A percentile compares a stretch with the other conserved stretches of the same genome.
Conservation (phyloP, 2,329 filamentous ascomycete genomes). For the Tolypocladium ovalisporum region DNA sequence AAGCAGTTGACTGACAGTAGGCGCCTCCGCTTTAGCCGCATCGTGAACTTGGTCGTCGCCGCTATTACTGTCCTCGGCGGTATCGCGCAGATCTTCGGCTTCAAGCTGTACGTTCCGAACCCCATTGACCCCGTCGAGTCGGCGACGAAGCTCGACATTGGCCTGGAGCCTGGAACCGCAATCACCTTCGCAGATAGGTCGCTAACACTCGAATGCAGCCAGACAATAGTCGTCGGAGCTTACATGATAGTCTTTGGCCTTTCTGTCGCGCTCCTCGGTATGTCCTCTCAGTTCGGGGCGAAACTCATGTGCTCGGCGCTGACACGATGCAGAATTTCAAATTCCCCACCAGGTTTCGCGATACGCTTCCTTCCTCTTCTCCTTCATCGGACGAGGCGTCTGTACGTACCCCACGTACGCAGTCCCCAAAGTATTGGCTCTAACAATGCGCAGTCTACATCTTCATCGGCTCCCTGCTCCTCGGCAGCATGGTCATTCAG, state of each 20-base stretch:
- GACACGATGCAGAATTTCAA: slow-evolving; percentile 61
- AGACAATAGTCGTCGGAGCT: slow-evolving; percentile 60
- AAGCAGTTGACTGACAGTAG: slow-evolving; percentile 20
- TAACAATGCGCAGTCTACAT: slow-evolving; percentile 63
- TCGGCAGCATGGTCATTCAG: slow-evolving; percentile 55
- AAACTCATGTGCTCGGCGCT: slow-evolving; percentile 5
- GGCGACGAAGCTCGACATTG: neutral
- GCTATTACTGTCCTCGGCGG: slow-evolving; percentile 83
- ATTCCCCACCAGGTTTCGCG: slow-evolving; percentile 85
- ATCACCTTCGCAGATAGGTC: neutral
- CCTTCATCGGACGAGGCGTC: slow-evolving; percentile 86
- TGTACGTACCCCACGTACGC: slow-evolving; percentile 50
- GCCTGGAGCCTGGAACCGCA: neutral
- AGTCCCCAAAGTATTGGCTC: neutral
- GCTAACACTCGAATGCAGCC: slow-evolving; percentile 3
- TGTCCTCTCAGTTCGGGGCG: slow-evolving; percentile 2
- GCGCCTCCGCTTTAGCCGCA: slow-evolving; percentile 51
- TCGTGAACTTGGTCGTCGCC: slow-evolving; percentile 85
- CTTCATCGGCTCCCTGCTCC: slow-evolving; percentile 80
- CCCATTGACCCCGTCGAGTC: neutral
- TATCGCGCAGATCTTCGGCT: slow-evolving; percentile 57
- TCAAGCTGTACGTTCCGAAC: slow-evolving; percentile 42
- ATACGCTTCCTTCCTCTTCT: slow-evolving; percentile 97
- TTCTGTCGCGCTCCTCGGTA: slow-evolving; percentile 57
- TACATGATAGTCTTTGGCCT: slow-evolving; percentile 91